These are phyloP conservation scores for Aspergillus tubingensis DNA, from an alignment of 2,329 filamentous ascomycete genomes.

Conservation along the genomic window DNA sequence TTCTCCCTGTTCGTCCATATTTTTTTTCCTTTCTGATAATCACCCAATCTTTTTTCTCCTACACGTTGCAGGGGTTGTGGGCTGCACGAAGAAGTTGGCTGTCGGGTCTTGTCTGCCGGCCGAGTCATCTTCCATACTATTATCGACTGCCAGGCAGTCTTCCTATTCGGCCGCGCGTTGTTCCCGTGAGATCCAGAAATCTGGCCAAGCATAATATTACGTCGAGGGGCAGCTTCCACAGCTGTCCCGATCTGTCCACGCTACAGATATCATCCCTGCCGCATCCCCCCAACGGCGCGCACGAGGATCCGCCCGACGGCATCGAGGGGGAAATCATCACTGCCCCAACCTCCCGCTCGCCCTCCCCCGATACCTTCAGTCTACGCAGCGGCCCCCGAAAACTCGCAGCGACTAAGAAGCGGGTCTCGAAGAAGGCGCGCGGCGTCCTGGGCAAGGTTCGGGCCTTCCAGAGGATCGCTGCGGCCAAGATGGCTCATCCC, in stretches of 20 bases:
- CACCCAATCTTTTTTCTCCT: not conserved
- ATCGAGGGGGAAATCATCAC: conserved; percentile 31
- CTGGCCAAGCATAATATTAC: conserved; percentile 42
- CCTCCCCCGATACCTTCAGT: conserved; percentile 33
- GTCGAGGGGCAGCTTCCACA: conserved; percentile 44
- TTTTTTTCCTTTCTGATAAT: too few relatives aligned
- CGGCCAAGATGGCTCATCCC: conserved; percentile 46
- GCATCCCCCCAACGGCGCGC: conserved; percentile 26
- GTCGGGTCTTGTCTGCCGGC: not conserved
- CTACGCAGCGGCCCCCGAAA: conserved; percentile 34
- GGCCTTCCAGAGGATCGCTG: conserved; percentile 42
- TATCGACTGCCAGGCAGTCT: not conserved
- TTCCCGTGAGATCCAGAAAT: conserved; percentile 35
- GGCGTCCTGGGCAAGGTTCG: conserved; percentile 45
- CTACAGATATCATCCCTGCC: conserved; percentile 36
- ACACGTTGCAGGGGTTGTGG: not conserved
- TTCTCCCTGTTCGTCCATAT: not conserved
- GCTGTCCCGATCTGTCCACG: conserved; percentile 47
- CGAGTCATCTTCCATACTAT: not conserved
- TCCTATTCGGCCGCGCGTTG: conserved; percentile 16
- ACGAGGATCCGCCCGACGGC: conserved; percentile 25
- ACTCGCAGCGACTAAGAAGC: conserved; percentile 34
- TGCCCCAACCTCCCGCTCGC: conserved; percentile 33
- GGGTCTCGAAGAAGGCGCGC: conserved; percentile 42
- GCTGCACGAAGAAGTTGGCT: not conserved